These are phyloP conservation scores for Candida pseudofarinosa DNA, from an alignment of 805 yeast species.

Conservation along the genomic window DNA sequence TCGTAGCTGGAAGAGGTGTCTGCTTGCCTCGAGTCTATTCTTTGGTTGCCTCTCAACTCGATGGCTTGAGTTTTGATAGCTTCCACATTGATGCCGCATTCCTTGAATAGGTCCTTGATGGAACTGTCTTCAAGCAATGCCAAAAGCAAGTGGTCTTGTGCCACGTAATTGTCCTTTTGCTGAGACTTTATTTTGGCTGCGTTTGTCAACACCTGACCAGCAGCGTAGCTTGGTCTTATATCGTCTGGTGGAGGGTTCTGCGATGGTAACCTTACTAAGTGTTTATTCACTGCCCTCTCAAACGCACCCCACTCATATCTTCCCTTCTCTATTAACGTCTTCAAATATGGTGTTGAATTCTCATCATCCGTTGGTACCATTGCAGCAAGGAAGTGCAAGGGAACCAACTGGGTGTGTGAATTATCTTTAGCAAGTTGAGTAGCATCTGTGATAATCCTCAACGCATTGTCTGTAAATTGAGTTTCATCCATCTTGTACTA, in stretches of 20 bases:
- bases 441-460: slow-evolving; percentile 74
- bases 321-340: slow-evolving; percentile 79
- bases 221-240: slow-evolving; percentile 67
- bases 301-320: slow-evolving; percentile 82
- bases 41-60: slow-evolving; percentile 81
- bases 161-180: slow-evolving; percentile 88
- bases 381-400: slow-evolving; percentile 90
- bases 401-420: slow-evolving; percentile 75
- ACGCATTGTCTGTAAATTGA: slow-evolving; percentile 92
- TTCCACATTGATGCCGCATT: slow-evolving; percentile 61
- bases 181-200: slow-evolving; percentile 77
- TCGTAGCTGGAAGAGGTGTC: slow-evolving; percentile 84
- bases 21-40: slow-evolving; percentile 91
- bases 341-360: slow-evolving; percentile 52
- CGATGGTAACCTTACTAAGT: slow-evolving; percentile 78
- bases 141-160: slow-evolving; percentile 88
- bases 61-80: slow-evolving; percentile 73
- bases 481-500: slow-evolving; percentile 51
- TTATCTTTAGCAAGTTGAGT: slow-evolving; percentile 80
- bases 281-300: slow-evolving; percentile 75
- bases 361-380: slow-evolving; percentile 65
- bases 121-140: slow-evolving; percentile 80
- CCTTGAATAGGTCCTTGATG: slow-evolving; percentile 68
- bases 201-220: slow-evolving; percentile 67
- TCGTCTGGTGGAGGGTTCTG: slow-evolving; percentile 89